Evolutionary conservation across 2,329 filamentous ascomycete species (phyloP).

Genomic region (Claviceps sp.): DNA sequence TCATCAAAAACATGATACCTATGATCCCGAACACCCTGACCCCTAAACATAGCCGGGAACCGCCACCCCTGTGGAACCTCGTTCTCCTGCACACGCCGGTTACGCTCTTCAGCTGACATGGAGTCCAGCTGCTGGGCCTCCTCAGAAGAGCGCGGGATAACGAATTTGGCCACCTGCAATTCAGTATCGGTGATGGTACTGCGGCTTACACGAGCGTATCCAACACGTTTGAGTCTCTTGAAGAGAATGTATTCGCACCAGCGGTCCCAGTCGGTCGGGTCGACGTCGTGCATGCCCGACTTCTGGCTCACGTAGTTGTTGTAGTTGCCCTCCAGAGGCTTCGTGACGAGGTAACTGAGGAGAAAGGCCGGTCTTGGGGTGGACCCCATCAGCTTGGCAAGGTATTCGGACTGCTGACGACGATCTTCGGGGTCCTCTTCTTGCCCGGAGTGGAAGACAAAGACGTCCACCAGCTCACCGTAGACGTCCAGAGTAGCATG

Average conservation of each 20-base stretch:
- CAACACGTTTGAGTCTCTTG: conserved; percentile 72
- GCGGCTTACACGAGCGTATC: conserved; percentile 80
- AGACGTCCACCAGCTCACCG: conserved; percentile 78
- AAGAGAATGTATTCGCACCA: conserved; percentile 99
- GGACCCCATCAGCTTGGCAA: conserved; percentile 76
- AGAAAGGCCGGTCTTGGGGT: conserved; percentile 70
- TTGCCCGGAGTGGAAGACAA: conserved; percentile 97
- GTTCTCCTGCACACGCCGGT: conserved; percentile 49
- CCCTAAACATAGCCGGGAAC: conserved; percentile 76
- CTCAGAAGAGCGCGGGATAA: conserved; percentile 54
- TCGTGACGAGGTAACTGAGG: conserved; percentile 84
- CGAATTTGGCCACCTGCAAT: conserved; percentile 90
- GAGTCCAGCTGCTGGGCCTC: conserved; percentile 33
- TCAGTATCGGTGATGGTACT: conserved; percentile 95
- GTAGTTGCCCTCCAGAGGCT: conserved; percentile 86
- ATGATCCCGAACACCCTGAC: conserved; percentile 77
- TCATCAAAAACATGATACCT: conserved; percentile 91
- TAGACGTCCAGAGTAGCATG: conserved; percentile 94
- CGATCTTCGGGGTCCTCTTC: conserved; percentile 93
- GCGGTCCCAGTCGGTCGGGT: conserved; percentile 82
- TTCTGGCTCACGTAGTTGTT: conserved; percentile 80
- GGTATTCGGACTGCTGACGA: conserved; percentile 71
- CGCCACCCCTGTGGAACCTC: conserved; percentile 64
- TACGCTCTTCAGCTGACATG: conserved; percentile 38
- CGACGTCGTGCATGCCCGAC: conserved; percentile 92